Conservation (phyloP, 345 rosid species). For the Aethionema arabicum region DNA sequence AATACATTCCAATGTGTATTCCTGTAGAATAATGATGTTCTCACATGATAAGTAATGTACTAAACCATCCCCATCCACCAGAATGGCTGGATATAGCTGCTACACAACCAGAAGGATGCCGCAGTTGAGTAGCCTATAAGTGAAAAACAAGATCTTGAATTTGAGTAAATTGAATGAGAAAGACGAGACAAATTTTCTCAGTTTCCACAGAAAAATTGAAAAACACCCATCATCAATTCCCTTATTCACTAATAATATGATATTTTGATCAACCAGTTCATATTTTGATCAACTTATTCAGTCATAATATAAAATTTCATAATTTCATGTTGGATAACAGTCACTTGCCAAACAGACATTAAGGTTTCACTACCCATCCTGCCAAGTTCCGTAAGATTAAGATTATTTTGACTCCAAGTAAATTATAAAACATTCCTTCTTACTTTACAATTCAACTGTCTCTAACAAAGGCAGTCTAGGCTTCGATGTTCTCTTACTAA, state of each 20-base stretch:
- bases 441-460: conserved; percentile 19
- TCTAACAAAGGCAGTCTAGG: conserved; percentile 13
- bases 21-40: conserved; percentile 21
- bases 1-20: not conserved
- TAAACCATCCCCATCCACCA: conserved; percentile 84
- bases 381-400: not conserved
- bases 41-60: conserved; percentile 61
- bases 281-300: too few relatives aligned
- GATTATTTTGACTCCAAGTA: not conserved
- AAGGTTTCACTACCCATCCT: conserved; percentile 1
- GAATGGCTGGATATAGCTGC: conserved; percentile 50
- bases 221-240: not conserved
- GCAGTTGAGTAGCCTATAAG: conserved; percentile 58
- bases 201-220: not conserved
- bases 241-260: too few relatives aligned
- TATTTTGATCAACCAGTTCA: too few relatives aligned
- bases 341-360: conserved; percentile 15
- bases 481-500: not conserved
- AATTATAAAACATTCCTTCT: not conserved
- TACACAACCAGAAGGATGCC: conserved; percentile 95
- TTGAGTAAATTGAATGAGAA: not conserved
- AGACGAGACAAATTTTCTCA: not conserved
- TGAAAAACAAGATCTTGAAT: conserved; percentile 15
- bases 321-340: not conserved
- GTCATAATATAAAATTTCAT: too few relatives aligned